phyloP scores from a whole-genome alignment of 176 grass and related monocot genomes.

The Urochloa ruziziensis region DNA sequence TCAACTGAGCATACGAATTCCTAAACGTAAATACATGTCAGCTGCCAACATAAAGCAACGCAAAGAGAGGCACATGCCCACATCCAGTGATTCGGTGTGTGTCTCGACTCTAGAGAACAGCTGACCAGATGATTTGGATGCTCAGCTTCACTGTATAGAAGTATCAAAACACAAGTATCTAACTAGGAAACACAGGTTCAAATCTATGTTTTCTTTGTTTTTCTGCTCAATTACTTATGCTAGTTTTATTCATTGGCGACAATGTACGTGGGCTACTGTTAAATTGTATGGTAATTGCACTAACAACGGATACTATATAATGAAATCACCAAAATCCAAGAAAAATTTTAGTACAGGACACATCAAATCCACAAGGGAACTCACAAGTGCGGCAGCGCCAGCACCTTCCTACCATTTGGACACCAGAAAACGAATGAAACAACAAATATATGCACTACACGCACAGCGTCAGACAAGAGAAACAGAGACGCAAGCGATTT shows the following conservation, averaged over 20 bases:
- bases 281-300: background rate
- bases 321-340: background rate
- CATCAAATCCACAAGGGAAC: background rate
- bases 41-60: background rate
- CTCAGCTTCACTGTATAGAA: background rate
- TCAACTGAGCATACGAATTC: background rate
- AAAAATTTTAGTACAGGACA: background rate
- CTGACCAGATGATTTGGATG: background rate
- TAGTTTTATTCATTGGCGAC: background rate
- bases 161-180: background rate
- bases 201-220: background rate
- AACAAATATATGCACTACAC: background rate
- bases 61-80: background rate
- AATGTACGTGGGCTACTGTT: background rate
- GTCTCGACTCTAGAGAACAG: background rate
- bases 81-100: background rate
- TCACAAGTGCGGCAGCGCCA: constrained; percentile 3
- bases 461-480: background rate
- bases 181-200: background rate
- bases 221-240: background rate
- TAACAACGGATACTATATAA: background rate
- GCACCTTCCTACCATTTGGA: constrained; percentile 5
- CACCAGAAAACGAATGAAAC: background rate
- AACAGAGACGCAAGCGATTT: constrained; percentile 3
- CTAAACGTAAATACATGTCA: background rate